Base-by-base conservation (phyloP, 805 yeast genomes). In the Debaryomyces maramus region DNA sequence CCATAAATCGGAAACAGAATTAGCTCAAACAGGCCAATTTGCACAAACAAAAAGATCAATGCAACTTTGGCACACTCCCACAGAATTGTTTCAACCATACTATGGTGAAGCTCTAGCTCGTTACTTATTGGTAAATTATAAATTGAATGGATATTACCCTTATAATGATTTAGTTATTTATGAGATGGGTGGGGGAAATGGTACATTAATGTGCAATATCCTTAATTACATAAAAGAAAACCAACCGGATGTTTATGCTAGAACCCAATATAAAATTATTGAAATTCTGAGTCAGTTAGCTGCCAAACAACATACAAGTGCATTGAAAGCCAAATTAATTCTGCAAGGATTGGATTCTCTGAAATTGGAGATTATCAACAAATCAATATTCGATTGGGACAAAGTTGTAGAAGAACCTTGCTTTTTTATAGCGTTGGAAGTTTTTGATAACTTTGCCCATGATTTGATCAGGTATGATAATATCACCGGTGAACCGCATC, bases 151-250 rank as follows among this genome's bases (percentile, higher is more conserved):
- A 3, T 65, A 75, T 30, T 84, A 79, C 50, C 91, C 90, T 0
- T 81, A 82, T 52, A 70, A 75, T 30, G 89, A 86, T 54, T 65
- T 91, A 34, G 73, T 79, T 5, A 85, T 88, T 18, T 88, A 87
- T 61, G 96, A 88, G 61, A 78, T 86, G 72, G 96, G 95, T 43
- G 95, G 89, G 15, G 96, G 96, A 49, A 88, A 88, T 53, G 95
- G 95, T 30, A 87, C 95, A 0, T 61, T 88, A 44, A 88, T 88
- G 96, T 58, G 73, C 39, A 83, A 87, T 52, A 76, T 88, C 8
- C 60, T 88, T 46, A 81, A 82, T 52, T 87, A 72, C 55, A 73
- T 88, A 44, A 68, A 77, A 45, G 63, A 63, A 19, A 66, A 73
- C 15, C 82, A 83, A 47, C 90, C 95, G 0, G 89, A 84, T 27